Evolutionary conservation across 2,329 filamentous ascomycete genomes (phyloP).

Genomic region (Zymoseptoria tritici): DNA sequence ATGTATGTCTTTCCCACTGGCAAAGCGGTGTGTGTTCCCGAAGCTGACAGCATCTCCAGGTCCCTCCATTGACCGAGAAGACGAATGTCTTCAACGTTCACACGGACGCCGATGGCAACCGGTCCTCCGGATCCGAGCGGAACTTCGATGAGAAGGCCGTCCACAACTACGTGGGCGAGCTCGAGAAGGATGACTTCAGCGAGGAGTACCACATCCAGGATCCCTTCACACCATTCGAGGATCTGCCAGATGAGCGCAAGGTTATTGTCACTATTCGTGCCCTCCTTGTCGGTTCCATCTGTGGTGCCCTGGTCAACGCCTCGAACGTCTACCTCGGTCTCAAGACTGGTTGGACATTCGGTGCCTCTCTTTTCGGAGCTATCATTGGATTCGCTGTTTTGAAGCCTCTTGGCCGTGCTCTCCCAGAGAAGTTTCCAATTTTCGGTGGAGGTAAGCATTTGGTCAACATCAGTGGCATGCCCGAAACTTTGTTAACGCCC

Average conservation of each 20-base stretch:
- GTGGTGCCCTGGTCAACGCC: slow-evolving; percentile 54
- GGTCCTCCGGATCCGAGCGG: slow-evolving; percentile 14
- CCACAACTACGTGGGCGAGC: slow-evolving; percentile 22
- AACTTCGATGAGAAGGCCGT: slow-evolving; percentile 23
- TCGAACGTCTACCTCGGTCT: slow-evolving; percentile 56
- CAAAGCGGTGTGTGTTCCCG: neutral
- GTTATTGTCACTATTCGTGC: slow-evolving; percentile 51
- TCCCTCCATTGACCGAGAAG: slow-evolving; percentile 31
- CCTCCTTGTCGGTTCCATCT: slow-evolving; percentile 47
- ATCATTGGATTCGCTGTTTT: slow-evolving; percentile 54
- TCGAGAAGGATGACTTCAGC: slow-evolving; percentile 23
- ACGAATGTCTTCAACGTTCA: slow-evolving; percentile 30
- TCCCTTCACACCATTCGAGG: slow-evolving; percentile 38
- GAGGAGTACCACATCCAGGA: slow-evolving; percentile 28
- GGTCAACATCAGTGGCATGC: too few species aligned
- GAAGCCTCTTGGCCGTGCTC: slow-evolving; percentile 45
- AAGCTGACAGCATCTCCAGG: slow-evolving; percentile 17
- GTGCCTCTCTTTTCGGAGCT: slow-evolving; percentile 29
- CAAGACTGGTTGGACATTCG: slow-evolving; percentile 40
- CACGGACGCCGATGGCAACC: slow-evolving; percentile 3
- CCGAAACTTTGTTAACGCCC: too few species aligned
- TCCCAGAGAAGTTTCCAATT: slow-evolving; percentile 43
- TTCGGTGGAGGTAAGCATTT: slow-evolving; percentile 36
- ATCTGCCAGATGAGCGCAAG: slow-evolving; percentile 38
- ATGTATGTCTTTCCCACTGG: slow-evolving; percentile 3